These are phyloP conservation scores for Hanseniaspora thailandica DNA, from an alignment of 805 yeast genomes.

Conservation along the genomic window DNA sequence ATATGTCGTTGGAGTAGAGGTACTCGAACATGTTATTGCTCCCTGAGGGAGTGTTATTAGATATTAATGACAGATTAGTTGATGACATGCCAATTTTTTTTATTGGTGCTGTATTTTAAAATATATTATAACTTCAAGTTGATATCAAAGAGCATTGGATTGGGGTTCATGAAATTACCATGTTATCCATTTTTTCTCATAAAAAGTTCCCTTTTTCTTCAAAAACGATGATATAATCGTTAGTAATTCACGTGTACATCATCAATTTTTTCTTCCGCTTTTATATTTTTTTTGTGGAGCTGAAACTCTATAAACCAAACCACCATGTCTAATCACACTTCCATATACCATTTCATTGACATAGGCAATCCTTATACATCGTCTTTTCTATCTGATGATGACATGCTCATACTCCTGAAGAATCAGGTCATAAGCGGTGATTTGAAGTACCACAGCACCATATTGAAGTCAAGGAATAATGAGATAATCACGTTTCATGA, in stretches of 20 bases:
- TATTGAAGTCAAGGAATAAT: background rate
- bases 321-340: background rate
- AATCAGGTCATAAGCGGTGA: background rate
- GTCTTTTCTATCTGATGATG: background rate
- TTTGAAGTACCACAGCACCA: background rate
- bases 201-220: too few species aligned
- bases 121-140: too few species aligned
- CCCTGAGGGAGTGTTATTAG: background rate
- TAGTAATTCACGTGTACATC: too few species aligned
- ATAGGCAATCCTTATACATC: background rate
- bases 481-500: background rate
- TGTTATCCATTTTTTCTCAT: too few species aligned
- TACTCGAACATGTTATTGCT: slow-evolving; percentile 9
- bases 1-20: background rate
- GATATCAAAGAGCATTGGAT: too few species aligned
- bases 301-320: too few species aligned
- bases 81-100: background rate
- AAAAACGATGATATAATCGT: background rate
- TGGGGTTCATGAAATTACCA: too few species aligned
- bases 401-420: background rate
- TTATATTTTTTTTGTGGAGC: too few species aligned
- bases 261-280: too few species aligned
- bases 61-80: background rate
- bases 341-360: background rate
- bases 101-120: background rate